Conservation (phyloP, 2,329 filamentous ascomycete species). For the Aspergillus flavus region DNA sequence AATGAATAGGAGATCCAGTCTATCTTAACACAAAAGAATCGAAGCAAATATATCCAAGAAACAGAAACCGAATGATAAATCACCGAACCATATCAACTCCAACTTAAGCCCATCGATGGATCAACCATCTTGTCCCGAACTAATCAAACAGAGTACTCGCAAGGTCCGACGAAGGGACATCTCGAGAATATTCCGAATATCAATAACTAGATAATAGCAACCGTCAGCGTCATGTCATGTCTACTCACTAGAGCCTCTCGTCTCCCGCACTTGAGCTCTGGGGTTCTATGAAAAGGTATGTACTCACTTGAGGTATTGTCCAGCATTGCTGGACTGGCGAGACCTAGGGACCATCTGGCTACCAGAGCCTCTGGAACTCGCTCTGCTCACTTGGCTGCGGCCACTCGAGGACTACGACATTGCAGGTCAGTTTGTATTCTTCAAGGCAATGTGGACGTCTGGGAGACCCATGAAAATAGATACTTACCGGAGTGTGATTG, state of each 20-base stretch:
- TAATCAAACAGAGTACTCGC: background rate
- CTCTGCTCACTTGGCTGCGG: background rate
- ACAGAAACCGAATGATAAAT: background rate
- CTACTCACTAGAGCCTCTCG: too few relatives aligned
- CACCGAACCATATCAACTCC: background rate
- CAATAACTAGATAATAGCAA: background rate
- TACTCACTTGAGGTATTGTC: background rate
- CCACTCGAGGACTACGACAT: background rate
- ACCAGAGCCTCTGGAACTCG: background rate
- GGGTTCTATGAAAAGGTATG: background rate
- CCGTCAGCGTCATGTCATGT: background rate
- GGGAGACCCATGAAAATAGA: background rate
- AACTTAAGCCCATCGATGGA: background rate
- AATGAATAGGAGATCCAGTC: background rate
- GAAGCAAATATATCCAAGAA: background rate
- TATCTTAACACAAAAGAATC: background rate
- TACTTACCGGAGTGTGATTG: background rate
- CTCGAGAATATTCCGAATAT: background rate
- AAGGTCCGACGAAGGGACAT: background rate
- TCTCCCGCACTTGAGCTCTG: too few relatives aligned
- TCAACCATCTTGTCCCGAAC: background rate
- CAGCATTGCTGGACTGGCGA: background rate
- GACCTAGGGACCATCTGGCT: background rate
- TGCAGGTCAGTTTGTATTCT: background rate
- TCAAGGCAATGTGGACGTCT: background rate